Base-by-base conservation (phyloP, 768 basidiomycete species). In the Clitopilus passeckerianus region DNA sequence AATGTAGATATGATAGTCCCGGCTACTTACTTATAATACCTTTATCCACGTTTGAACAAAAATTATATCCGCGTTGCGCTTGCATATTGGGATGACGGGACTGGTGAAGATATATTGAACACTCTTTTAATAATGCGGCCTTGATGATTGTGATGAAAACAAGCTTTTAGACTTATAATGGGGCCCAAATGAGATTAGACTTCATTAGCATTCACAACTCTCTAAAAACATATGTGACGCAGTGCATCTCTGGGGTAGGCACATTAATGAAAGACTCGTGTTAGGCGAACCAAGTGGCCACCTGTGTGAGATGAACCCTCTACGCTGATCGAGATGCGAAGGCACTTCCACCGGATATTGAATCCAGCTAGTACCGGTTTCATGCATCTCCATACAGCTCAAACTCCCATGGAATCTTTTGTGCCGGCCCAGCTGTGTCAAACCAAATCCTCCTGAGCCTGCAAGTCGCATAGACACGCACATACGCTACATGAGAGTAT, bases 381-480 rank as follows among this genome's bases (percentile, higher is more conserved):
- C 46, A 50, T 16, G 16, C 16, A 5, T 22, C 20, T 55, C 63
- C 67, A 55, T 89, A 91, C 50, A 91, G 74, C 66, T 86, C 81
- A 68, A 91, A 90, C 72, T 92, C 90, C 89, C 87, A 90, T 33
- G 90, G 88, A 7, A 78, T 69, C 61, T 75, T 78, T 60, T 84
- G 80, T 57, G 72, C 69, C 58, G 81, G 79, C 8, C 79, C 79
- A 52, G 70, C 72, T 62, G 88, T 81, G 63, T 80, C 83, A 70
- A 91, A 83, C 90, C 91, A 93, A 27, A 93, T 83, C 67, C 91
- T 77, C 61, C 87, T 76, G 64, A 93, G 71, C 35, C 90, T 81
- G 72, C 91, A 93, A 35, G 82, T 90, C 20, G 90, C 89, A 68
- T 91, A 87, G 50, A 93, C 80, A 68, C 86, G 88, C 64, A 92